Evolutionary conservation across 163 green algal genomes (phyloP).

Genomic region (Chloroidium sp.): DNA sequence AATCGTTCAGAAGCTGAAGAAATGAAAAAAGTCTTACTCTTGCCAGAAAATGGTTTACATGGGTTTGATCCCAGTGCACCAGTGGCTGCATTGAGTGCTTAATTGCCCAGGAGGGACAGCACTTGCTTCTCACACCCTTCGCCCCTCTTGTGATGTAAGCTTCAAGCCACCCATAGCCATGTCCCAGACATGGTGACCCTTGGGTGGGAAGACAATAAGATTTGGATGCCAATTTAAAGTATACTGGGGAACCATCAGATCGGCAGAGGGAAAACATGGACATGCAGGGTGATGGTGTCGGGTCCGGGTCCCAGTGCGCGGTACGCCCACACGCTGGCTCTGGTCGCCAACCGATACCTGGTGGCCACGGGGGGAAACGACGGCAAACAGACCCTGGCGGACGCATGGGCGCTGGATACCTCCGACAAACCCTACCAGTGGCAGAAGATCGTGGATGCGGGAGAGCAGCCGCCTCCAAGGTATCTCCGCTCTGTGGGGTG

Average conservation of each 20-base stretch:
- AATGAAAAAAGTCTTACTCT: no score
- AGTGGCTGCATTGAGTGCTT: no score
- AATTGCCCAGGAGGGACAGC: no score
- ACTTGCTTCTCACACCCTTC: no score
- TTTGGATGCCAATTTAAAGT: no score
- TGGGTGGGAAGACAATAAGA: no score
- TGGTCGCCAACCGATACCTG: constrained; percentile 96
- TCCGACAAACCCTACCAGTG: constrained; percentile 97
- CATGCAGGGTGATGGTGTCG: constrained; percentile 83
- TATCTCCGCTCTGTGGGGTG: constrained; percentile 6
- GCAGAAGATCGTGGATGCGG: constrained; percentile 76
- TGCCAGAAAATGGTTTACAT: no score
- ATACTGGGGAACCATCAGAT: no score
- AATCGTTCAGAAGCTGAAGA: no score
- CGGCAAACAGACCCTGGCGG: constrained; percentile 78
- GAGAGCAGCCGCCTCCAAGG: constrained; percentile 69
- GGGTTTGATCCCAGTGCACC: no score
- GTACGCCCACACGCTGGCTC: constrained; percentile 91
- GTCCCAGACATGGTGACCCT: no score
- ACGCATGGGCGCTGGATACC: constrained; percentile 96
- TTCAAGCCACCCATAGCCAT: not conserved
- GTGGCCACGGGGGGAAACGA: constrained; percentile 97
- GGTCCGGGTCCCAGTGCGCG: constrained; percentile 82
- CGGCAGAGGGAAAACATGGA: not conserved
- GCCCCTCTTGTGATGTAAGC: not conserved